Evolutionary conservation across 768 basidiomycete genomes (phyloP), one percentile per base, ranked within the genome.

Genomic region (Naganishia antarctica): DNA sequence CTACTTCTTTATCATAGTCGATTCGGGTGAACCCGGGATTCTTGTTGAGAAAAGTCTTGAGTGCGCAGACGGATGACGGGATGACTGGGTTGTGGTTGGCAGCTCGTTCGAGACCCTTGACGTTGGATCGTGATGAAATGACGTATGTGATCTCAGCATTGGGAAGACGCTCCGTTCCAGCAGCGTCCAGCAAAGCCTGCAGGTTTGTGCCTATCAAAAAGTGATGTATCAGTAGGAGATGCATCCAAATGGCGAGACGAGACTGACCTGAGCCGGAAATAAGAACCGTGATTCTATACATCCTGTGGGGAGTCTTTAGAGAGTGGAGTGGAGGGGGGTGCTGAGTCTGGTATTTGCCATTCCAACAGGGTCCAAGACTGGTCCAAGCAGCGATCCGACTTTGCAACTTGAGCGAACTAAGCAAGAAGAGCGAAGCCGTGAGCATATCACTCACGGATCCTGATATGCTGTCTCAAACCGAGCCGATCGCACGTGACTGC

Each of bases 161-260:
- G 2, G 90, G 87, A 26, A 94, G 81, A n/a, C 82, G 74, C n/a
- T 84, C 80, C 0, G 89, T 89, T 69, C 84, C 81, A 6, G 72
- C 57, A 13, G 92, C 90, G 78, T 97, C 88, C 71, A 99, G 89
- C 66, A 98, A 84, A 1, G 96, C 94, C 79, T 98, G 92, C 12
- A 99, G 85, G 78, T 99, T 99, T 25, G 89, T 88, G 44, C 96
- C 94, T 97, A 34, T 46, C 32, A n/a, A n/a, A n/a, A n/a, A 48
- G 50, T 51, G 18, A 11, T 51, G 21, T 58, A 12, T 45, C 28
- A 26, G 53, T 25, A 63, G 62, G 26, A 40, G 37, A 18, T 23
- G 34, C 6, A 23, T 29, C n/a, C 29, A 43, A 26, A 48, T 29
- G 40, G 25, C 25, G 12, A 28, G 21, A 57, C 26, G 16, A 23